Evolutionary conservation across 441 rosid genomes (phyloP), one percentile per base, ranked within the genome.

Genomic region (Syzygium malaccense): DNA sequence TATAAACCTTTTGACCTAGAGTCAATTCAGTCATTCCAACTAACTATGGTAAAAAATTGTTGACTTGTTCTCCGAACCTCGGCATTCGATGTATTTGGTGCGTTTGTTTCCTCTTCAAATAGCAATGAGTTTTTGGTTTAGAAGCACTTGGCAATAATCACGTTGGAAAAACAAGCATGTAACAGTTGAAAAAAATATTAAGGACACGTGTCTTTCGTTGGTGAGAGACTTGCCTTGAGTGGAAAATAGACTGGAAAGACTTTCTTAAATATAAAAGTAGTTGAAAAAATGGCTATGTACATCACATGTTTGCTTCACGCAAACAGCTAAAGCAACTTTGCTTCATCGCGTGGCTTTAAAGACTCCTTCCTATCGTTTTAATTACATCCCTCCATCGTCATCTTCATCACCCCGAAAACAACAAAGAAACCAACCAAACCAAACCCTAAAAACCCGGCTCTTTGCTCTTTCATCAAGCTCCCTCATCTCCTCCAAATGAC

Each of bases 281-380:
- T 91, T 90, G 94, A 89, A 91, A 89, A 91, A 89, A 80, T 87
- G 90, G 91, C 86, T 88, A 90, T 92, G 91, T 94, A 93, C 92
- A 92, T 94, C 95, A 93, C 96, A 93, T 96, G 98, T 94, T 97
- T 97, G 97, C 98, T 97, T 96, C 97, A 96, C 99, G 99, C 98
- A 97, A 97, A 92, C 96, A 94, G 94, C 98, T 93, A 93, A 94
- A 94, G 91, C 89, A 86, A 86, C 87, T 91, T 94, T 93, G 95
- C 94, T 95, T 94, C 92, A 90, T 96, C 95, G 99, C 99, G 94
- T 96, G 96, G 97, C 99, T 96, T 96, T 97, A 94, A 97, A 96
- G 98, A 57, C 95, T 94, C 92, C 93, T 33, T 87, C 93, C 91
- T 88, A 86, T 89, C 91, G 91, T 95, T 93, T 92, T 92, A 89